Evolutionary conservation across 1,284 basidiomycete species (phyloP).

Genomic region (Irpex sp.): DNA sequence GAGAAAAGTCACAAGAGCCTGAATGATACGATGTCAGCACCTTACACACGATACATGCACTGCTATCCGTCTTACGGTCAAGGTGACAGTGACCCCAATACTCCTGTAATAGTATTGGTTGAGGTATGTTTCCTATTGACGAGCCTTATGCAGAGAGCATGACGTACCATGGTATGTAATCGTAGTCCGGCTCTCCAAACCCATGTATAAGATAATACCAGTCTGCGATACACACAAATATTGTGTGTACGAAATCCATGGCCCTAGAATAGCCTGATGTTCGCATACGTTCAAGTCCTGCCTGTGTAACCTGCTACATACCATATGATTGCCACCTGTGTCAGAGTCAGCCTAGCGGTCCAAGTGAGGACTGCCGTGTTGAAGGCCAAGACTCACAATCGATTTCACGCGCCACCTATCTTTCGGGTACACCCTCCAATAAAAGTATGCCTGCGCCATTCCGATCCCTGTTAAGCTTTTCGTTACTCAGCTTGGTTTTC

Average conservation of each 20-base stretch:
- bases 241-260: conserved; percentile 22
- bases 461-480: conserved; percentile 30
- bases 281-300: neutral
- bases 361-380: neutral
- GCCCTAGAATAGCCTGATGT: neutral
- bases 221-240: conserved; percentile 20
- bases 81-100: conserved; percentile 20
- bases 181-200: conserved; percentile 13
- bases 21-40: conserved; percentile 17
- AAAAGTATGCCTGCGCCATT: conserved; percentile 26
- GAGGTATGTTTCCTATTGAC: too few relatives aligned
- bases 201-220: conserved; percentile 23
- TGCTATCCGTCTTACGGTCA: conserved; percentile 13
- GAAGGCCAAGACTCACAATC: conserved; percentile 20
- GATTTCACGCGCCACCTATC: conserved; percentile 24
- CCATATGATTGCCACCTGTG: conserved; percentile 11
- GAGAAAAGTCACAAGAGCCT: conserved; percentile 22
- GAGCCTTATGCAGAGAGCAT: neutral
- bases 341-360: too few relatives aligned
- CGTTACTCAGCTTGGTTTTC: neutral
- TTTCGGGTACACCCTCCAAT: conserved; percentile 26
- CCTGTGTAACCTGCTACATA: neutral
- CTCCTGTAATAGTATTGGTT: conserved; percentile 7
- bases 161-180: conserved; percentile 17
- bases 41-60: neutral